Evolutionary conservation across 331 rosid genomes (phyloP).

Genomic region (Prunus yedoensis): DNA sequence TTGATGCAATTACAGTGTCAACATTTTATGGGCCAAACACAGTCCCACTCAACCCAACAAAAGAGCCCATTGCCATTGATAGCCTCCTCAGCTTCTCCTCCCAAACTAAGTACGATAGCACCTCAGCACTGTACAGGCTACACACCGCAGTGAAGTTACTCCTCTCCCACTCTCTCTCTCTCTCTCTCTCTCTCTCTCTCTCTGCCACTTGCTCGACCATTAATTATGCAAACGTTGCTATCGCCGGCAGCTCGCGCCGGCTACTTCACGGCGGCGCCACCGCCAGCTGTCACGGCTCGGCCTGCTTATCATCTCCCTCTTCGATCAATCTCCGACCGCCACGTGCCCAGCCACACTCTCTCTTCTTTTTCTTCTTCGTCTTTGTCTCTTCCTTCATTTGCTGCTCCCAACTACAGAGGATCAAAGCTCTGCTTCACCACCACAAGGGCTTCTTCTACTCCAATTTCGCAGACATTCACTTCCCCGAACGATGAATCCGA

Average conservation of each 20-base stretch:
- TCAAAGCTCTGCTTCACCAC: slow-evolving; percentile 27
- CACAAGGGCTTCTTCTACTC: slow-evolving; percentile 44
- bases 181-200: neutral
- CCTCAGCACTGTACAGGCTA: neutral
- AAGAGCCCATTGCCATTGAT: neutral
- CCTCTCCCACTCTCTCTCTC: neutral
- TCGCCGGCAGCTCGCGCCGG: slow-evolving; percentile 57
- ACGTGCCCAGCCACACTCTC: slow-evolving; percentile 28
- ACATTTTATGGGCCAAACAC: no score
- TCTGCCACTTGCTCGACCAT: neutral
- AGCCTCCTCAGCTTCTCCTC: neutral
- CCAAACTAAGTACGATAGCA: no score
- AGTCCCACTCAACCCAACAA: no score
- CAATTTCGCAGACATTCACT: slow-evolving; percentile 43
- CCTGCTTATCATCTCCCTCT: slow-evolving; percentile 11
- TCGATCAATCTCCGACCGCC: slow-evolving; percentile 28
- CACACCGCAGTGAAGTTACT: neutral
- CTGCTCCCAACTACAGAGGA: slow-evolving; percentile 32
- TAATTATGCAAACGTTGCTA: slow-evolving; percentile 67
- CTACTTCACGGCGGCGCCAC: slow-evolving; percentile 29
- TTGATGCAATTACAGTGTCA: no score
- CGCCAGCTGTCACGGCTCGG: slow-evolving; percentile 18
- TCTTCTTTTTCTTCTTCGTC: slow-evolving; percentile 34
- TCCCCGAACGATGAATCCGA: slow-evolving; percentile 62
- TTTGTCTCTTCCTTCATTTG: slow-evolving; percentile 4